phyloP scores from a whole-genome alignment of 805 yeast genomes.

The Candida coleopterorum region DNA sequence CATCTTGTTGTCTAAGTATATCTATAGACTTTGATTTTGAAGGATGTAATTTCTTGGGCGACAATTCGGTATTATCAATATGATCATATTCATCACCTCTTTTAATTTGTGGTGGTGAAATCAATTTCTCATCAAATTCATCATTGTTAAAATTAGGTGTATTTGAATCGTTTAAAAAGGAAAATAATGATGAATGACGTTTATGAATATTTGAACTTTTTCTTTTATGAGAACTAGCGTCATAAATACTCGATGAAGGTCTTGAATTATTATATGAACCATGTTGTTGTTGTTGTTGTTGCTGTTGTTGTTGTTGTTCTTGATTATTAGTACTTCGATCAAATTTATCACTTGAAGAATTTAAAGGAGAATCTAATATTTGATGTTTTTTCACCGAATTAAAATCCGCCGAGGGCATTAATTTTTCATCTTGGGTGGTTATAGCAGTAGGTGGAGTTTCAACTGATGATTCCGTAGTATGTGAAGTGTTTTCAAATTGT shows the following conservation, averaged over 20 bases:
- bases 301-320: no score
- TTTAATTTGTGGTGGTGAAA: constrained; percentile 23
- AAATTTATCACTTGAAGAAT: no score
- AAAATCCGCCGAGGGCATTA: constrained; percentile 40
- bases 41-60: constrained; percentile 31
- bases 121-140: constrained; percentile 11
- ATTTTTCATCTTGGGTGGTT: constrained; percentile 5
- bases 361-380: no score
- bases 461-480: constrained; percentile 4
- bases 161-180: constrained; percentile 33
- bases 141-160: background rate
- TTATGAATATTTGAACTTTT: constrained; percentile 45
- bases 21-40: constrained; percentile 12
- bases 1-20: constrained; percentile 9
- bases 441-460: constrained; percentile 7
- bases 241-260: constrained; percentile 31
- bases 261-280: no score
- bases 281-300: no score
- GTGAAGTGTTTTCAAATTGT: constrained; percentile 23
- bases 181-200: constrained; percentile 58
- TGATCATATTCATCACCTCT: constrained; percentile 19
- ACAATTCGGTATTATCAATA: constrained; percentile 26
- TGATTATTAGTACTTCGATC: no score
- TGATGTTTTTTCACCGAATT: no score
- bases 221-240: constrained; percentile 40